These are phyloP conservation scores for Saturnispora saitoi DNA, from an alignment of 805 yeast species.

Conservation along the genomic window DNA sequence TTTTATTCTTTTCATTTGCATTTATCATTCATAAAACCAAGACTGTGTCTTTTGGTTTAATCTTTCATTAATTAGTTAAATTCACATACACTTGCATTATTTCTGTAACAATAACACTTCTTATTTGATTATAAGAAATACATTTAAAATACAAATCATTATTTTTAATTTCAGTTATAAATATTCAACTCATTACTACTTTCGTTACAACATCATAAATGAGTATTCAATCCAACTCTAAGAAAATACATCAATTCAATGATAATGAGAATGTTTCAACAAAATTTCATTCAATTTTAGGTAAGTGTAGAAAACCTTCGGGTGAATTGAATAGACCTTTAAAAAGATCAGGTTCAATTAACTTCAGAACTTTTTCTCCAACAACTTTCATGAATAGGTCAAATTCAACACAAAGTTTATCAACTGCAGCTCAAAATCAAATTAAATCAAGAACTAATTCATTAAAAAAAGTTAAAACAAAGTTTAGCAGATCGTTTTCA, in stretches of 20 bases:
- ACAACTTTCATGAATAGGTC: conserved; percentile 2
- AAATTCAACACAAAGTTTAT: background rate
- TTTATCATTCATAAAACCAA: background rate
- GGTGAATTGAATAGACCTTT: conserved; percentile 19
- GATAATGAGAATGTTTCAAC: background rate
- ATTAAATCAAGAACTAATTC: background rate
- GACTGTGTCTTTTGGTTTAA: conserved; percentile 2
- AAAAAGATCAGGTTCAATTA: conserved; percentile 24
- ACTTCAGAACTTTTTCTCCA: conserved; percentile 19
- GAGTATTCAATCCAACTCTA: background rate
- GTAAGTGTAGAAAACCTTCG: conserved; percentile 11
- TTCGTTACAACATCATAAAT: background rate
- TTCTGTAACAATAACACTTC: no score
- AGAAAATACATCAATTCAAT: background rate
- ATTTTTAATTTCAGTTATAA: no score
- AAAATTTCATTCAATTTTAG: background rate
- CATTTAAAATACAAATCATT: background rate
- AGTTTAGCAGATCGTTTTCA: background rate
- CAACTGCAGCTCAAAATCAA: background rate
- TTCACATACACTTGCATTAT: background rate
- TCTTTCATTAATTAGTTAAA: background rate
- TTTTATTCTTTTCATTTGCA: background rate
- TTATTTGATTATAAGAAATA: no score
- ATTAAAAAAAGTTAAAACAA: background rate
- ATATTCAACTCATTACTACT: no score